Percentiles rank a stretch among this genome's conserved stretches.
Evolutionary conservation across 2,329 filamentous ascomycete species (phyloP).

Genomic region (Stachybotrys chlorohalonatus): DNA sequence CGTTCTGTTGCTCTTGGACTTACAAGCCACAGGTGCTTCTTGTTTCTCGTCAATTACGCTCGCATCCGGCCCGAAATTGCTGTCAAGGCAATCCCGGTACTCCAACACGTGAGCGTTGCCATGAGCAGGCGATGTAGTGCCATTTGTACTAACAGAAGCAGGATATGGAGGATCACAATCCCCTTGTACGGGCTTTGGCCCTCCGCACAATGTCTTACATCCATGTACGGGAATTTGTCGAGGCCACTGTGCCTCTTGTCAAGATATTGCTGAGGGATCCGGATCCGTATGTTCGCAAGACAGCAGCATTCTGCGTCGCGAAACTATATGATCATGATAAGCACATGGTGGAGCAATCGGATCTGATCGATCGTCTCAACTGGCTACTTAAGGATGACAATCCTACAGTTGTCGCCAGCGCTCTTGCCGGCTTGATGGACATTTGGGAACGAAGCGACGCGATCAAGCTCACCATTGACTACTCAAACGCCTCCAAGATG

Average conservation of each 20-base stretch:
- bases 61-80: constrained; percentile 90
- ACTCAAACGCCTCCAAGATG: constrained; percentile 95
- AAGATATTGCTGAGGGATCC: constrained; percentile 75
- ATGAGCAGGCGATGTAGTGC: not conserved
- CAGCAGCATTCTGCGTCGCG: constrained; percentile 89
- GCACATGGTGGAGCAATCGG: constrained; percentile 79
- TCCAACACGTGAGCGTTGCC: constrained; percentile 57
- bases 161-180: constrained; percentile 92
- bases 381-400: constrained; percentile 89
- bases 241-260: constrained; percentile 76
- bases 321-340: constrained; percentile 97
- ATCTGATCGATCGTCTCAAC: constrained; percentile 88
- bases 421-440: constrained; percentile 84
- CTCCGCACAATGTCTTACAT: constrained; percentile 96
- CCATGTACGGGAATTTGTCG: constrained; percentile 91
- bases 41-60: constrained; percentile 96
- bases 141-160: constrained; percentile 22
- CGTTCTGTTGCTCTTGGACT: constrained; percentile 1
- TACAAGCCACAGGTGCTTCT: constrained; percentile 66
- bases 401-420: constrained; percentile 92
- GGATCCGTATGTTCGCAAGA: constrained; percentile 96
- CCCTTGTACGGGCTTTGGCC: constrained; percentile 83
- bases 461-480: constrained; percentile 97
- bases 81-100: constrained; percentile 79
- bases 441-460: constrained; percentile 98